A percentile compares a stretch with the other conserved stretches of the same genome.
Evolutionary conservation across 805 yeast species (phyloP).

Genomic region (Saccharomycopsis olivae): DNA sequence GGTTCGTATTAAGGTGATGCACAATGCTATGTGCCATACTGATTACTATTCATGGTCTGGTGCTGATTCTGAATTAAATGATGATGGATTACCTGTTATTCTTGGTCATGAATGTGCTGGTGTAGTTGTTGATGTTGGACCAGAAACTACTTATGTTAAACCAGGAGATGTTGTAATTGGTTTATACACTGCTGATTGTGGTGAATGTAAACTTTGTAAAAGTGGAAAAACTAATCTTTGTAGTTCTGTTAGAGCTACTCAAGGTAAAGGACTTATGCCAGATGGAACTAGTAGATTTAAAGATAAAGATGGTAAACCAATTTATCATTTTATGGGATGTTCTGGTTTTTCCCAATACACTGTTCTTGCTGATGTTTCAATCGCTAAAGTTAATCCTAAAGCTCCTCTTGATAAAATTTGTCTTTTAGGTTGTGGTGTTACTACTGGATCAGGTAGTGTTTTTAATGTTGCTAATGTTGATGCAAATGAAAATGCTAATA

Average conservation of each 20-base stretch:
- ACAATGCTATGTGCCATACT: constrained; percentile 97
- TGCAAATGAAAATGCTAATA: constrained; percentile 64
- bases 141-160: constrained; percentile 55
- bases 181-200: constrained; percentile 94
- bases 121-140: constrained; percentile 83
- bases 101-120: constrained; percentile 99
- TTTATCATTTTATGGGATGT: constrained; percentile 95
- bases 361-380: constrained; percentile 94
- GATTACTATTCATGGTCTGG: constrained; percentile 96
- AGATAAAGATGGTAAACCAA: constrained; percentile 65
- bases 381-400: constrained; percentile 68
- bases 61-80: constrained; percentile 63
- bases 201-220: constrained; percentile 87
- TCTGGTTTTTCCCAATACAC: constrained; percentile 96
- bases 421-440: constrained; percentile 95
- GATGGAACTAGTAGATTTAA: constrained; percentile 92
- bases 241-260: constrained; percentile 92
- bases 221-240: constrained; percentile 96
- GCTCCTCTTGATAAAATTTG: constrained; percentile 85
- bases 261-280: constrained; percentile 98
- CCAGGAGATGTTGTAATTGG: constrained; percentile 92
- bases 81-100: constrained; percentile 81
- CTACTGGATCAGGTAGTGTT: constrained; percentile 98
- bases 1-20: constrained; percentile 78
- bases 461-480: constrained; percentile 85